phyloP scores from a whole-genome alignment of 2,329 filamentous ascomycete species.

The Lojkania enalia region DNA sequence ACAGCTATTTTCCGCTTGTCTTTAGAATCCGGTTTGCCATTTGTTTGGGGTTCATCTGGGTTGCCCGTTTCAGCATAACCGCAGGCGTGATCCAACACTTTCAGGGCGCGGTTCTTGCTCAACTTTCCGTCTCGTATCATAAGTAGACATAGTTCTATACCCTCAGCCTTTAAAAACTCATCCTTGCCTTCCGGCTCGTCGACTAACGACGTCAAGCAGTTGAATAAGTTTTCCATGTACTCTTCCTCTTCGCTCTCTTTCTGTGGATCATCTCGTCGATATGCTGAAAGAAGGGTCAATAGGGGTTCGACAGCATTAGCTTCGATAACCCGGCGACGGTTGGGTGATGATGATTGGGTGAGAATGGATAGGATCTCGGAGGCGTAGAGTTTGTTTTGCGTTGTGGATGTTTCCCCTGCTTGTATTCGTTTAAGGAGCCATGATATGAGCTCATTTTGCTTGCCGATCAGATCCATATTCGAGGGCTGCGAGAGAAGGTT shows the following conservation, averaged over 20 bases:
- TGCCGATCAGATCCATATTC: conserved; percentile 72
- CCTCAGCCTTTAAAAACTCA: conserved; percentile 87
- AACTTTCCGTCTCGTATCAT: conserved; percentile 89
- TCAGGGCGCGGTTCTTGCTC: conserved; percentile 75
- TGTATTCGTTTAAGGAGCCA: conserved; percentile 81
- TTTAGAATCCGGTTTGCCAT: conserved; percentile 21
- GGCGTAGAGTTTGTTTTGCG: conserved; percentile 94
- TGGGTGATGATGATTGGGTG: conserved; percentile 71
- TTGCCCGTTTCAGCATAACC: conserved; percentile 51
- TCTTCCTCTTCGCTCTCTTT: conserved; percentile 91
- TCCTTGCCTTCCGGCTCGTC: conserved; percentile 75
- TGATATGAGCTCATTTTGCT: conserved; percentile 67
- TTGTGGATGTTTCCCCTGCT: conserved; percentile 66
- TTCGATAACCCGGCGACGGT: conserved; percentile 64
- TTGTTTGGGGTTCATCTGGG: conserved; percentile 17
- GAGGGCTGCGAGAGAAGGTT: conserved; percentile 75
- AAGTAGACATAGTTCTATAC: conserved; percentile 85
- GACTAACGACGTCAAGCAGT: conserved; percentile 77
- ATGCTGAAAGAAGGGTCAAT: conserved; percentile 80
- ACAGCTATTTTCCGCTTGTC: conserved; percentile 9
- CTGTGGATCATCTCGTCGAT: conserved; percentile 82
- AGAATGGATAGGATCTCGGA: conserved; percentile 91
- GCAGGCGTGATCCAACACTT: conserved; percentile 81
- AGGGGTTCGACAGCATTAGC: conserved; percentile 76
- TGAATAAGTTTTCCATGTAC: conserved; percentile 92